phyloP scores from a whole-genome alignment of 805 yeast genomes.

The Lipomyces anomalus region DNA sequence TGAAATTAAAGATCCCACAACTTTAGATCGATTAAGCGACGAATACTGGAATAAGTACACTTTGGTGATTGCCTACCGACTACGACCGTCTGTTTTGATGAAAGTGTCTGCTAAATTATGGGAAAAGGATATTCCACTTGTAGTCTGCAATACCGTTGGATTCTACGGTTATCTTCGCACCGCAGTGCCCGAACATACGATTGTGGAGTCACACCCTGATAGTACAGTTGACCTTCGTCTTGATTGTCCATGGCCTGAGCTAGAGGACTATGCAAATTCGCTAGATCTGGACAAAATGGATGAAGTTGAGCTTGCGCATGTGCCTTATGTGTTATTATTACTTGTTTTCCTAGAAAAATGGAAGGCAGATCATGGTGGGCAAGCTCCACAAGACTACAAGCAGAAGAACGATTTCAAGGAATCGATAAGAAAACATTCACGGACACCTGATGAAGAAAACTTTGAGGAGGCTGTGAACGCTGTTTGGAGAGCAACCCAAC shows the following conservation, averaged over 20 bases:
- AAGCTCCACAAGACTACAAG: conserved; percentile 34
- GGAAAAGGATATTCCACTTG: conserved; percentile 47
- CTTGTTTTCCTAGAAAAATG: conserved; percentile 49
- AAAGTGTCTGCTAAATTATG: conserved; percentile 39
- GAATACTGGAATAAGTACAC: conserved; percentile 47
- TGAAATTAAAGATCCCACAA: conserved; percentile 6
- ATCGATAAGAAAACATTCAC: conserved; percentile 38
- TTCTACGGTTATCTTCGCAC: conserved; percentile 59
- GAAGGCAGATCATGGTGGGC: conserved; percentile 29
- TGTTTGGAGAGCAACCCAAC: conserved; percentile 41
- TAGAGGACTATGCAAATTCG: conserved; percentile 45
- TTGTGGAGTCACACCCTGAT: conserved; percentile 66
- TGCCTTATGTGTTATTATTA: conserved; percentile 64
- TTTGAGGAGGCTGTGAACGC: conserved; percentile 48
- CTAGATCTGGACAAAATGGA: conserved; percentile 45
- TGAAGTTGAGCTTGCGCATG: conserved; percentile 45
- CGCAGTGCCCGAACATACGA: conserved; percentile 50
- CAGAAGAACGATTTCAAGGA: conserved; percentile 39
- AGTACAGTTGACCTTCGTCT: conserved; percentile 60
- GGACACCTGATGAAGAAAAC: conserved; percentile 40
- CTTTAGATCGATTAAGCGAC: conserved; percentile 8
- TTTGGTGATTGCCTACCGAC: conserved; percentile 44
- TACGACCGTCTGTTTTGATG: conserved; percentile 27
- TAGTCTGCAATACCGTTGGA: conserved; percentile 51
- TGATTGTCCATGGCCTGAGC: conserved; percentile 66